Base-by-base conservation (phyloP, 2,329 filamentous ascomycete species). In the Didymella lethalis region DNA sequence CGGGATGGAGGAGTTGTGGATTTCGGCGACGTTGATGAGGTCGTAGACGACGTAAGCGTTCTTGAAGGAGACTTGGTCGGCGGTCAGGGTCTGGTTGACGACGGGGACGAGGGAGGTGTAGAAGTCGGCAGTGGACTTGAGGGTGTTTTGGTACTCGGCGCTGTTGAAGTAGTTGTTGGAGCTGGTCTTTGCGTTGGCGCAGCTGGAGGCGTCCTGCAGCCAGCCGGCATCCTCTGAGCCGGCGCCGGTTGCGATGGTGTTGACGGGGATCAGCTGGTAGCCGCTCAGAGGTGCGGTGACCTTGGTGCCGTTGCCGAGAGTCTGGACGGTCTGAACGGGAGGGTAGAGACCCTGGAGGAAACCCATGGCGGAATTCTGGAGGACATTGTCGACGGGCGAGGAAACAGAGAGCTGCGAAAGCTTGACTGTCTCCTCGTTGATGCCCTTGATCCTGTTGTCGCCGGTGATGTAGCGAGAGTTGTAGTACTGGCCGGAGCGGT, bases 321-420 rank as follows among this genome's bases (percentile, higher is more conserved):
- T 86, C 77, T 91, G 83, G 34, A 82, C 73, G 2, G 67, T 71
- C 46, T 72, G 66, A 1, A 88, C 86, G 0, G 93, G 92, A 10
- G 93, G 93, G 74, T 97, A 97, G 20, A 97, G 83, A 29, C 88
- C 92, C 79, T 97, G 93, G 29, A 94, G 79, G 80, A 96, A 97
- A 31, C 86, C 90, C 45, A 85, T 82, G 58, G 91, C 92, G 2
- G 92, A 94, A 78, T 86, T 90, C 75, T 93, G 89, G 29, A 97
- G 84, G 18, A 97, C 91, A 43, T 83, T 84, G 76, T 96, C 90
- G 54, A 85, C 79, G 0, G 93, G 92, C 0, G 92, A 85, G 14
- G 87, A 88, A 54, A 92, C 86, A 55, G 82, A 83, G 65, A 97
- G 81, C 80, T 97, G 92, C 2, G 84, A 84, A 20, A 88, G 80